Conservation (phyloP, 305 asterid species). For the Nicotiana rustica region DNA sequence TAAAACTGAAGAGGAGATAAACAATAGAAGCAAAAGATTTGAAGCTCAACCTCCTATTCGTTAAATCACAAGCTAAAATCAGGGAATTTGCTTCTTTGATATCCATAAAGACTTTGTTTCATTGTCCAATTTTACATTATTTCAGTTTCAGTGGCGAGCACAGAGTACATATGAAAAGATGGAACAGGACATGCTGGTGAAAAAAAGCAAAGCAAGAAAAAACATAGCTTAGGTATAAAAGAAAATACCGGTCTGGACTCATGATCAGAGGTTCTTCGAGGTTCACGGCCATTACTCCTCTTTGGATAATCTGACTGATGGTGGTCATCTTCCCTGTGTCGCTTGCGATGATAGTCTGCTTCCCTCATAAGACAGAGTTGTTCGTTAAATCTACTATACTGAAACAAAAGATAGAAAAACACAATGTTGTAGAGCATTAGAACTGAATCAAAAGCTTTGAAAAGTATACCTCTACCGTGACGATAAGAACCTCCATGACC, state of each 20-base stretch:
- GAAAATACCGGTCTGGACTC: constrained; percentile 85
- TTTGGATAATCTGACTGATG: constrained; percentile 66
- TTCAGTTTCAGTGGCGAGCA: too few species aligned
- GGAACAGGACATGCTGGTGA: not conserved
- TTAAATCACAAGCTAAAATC: not conserved
- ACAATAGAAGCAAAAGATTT: not conserved
- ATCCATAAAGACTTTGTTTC: not conserved
- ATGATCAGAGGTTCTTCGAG: constrained; percentile 74
- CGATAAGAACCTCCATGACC: constrained; percentile 80
- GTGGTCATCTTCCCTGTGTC: constrained; percentile 81
- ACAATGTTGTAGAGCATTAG: not conserved
- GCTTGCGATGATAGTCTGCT: constrained; percentile 76
- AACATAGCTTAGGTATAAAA: constrained; percentile 22
- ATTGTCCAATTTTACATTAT: too few species aligned
- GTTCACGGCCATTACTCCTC: constrained; percentile 78
- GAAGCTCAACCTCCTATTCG: constrained; percentile 3
- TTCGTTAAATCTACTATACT: not conserved
- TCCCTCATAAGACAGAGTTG: not conserved
- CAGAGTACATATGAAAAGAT: not conserved
- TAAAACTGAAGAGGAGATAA: not conserved
- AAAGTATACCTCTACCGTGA: constrained; percentile 74
- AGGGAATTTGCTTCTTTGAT: not conserved
- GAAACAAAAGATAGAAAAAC: not conserved
- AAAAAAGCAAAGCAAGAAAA: not conserved
- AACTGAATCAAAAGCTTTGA: constrained; percentile 3